A percentile compares a stretch with the other conserved stretches of the same genome.
These are phyloP conservation scores for Durusdinium trenchii DNA, from an alignment of 73 alveolate genomes.

Conservation along the genomic window DNA sequence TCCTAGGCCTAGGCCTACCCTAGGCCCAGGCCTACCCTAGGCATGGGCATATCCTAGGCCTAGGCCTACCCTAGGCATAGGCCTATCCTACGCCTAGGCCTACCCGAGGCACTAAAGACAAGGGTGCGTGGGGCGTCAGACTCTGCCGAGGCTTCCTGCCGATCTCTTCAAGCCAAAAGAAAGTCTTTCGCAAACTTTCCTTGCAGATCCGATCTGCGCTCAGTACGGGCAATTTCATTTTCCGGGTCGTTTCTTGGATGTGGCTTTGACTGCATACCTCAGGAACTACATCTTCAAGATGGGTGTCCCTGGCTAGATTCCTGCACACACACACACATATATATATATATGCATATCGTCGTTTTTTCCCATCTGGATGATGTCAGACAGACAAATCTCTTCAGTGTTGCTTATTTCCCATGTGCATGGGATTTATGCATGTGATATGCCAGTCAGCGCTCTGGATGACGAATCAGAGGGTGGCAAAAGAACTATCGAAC, in stretches of 20 bases:
- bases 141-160: constrained; percentile 61
- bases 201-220: constrained; percentile 65
- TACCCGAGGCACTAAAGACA: no score
- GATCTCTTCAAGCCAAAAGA: constrained; percentile 88
- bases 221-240: background rate
- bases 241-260: background rate
- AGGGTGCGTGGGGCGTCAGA: background rate
- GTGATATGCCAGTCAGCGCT: constrained; percentile 63
- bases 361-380: no score
- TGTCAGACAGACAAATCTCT: no score
- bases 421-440: no score
- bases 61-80: no score
- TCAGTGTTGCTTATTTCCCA: no score
- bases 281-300: constrained; percentile 90
- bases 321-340: no score
- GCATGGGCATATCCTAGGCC: no score
- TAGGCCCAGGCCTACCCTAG: no score
- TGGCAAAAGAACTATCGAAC: constrained; percentile 72
- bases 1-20: no score
- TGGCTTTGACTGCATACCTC: background rate
- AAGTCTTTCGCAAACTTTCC: constrained; percentile 90
- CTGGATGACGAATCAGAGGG: constrained; percentile 91
- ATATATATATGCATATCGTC: no score
- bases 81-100: no score
- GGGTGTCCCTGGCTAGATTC: constrained; percentile 11